Evolutionary conservation across 176 grass and related monocot genomes (phyloP), one percentile per base, ranked within the genome.

Genomic region (Avena insularis): DNA sequence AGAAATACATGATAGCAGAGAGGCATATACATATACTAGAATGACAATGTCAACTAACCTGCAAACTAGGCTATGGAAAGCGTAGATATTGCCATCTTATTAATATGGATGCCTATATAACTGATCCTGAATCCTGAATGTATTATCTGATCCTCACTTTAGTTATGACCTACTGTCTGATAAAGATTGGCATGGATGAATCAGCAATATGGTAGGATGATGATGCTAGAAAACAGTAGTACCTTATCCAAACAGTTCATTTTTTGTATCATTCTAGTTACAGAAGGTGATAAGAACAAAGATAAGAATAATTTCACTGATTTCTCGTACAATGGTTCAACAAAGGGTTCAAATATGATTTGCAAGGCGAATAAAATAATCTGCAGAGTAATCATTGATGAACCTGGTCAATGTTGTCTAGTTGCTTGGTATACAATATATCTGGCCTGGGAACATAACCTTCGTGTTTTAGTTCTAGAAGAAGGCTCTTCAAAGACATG

Each of bases 391-490:
- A 68, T 76, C 13, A 81, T 84, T 75, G 55, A 17, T 48, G 12
- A 78, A 91, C 87, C 88, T 92, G 86, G 2, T 10, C 16, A 60
- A 10, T 79, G 19, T 71, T 70, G 45, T 91, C 86, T 62, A 36
- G 72, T 27, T 87, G 82, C 2, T 31, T 70, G 60, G 88, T 75
- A 61, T 82, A 60, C 79, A 68, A 82, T 46, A 89, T 59, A 27
- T 94, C 94, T 13, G 81, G 78, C 73, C 53, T 85, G 7, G 84
- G 93, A 78, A 93, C 58, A 46, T 98, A 95, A 71, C 91, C 91
- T 92, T 95, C 96, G 20, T 94, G 90, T 77, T 85, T 91, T 86
- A 98, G 58, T 74, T 87, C 88, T 86, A 87, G 86, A 92, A 92
- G 82, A 74, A 98, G 82, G 63, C 81, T 64, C 57, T 94, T 88